Evolutionary conservation across 371 early-diverging fungal genomes (phyloP).

Genomic region (Mortierella sp.): DNA sequence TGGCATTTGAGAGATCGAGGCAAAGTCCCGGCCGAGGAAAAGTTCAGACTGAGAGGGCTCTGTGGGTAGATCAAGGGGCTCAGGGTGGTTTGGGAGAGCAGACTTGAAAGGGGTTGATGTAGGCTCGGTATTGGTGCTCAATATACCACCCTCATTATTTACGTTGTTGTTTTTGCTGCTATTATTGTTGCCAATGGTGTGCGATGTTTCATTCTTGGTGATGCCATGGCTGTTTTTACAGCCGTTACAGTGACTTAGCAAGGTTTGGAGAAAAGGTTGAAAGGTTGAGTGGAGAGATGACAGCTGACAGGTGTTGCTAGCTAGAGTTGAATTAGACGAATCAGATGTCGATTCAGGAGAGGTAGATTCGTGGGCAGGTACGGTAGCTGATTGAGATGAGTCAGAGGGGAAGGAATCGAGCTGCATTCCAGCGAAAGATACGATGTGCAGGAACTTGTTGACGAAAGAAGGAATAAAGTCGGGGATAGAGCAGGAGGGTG

Average conservation of each 20-base stretch:
- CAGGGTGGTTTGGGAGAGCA: constrained; percentile 19
- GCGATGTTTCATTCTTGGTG: not conserved
- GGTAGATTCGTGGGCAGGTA: constrained; percentile 5
- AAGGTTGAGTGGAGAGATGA: constrained; percentile 16
- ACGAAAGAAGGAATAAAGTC: constrained; percentile 1
- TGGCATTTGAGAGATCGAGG: constrained; percentile 4
- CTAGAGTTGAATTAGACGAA: constrained; percentile 9
- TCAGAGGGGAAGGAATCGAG: constrained; percentile 38
- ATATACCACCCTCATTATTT: not conserved
- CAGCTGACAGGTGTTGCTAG: constrained; percentile 15
- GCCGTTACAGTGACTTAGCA: constrained; percentile 7
- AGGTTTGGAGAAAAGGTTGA: constrained; percentile 10
- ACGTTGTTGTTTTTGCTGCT: not conserved
- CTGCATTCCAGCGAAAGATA: constrained; percentile 33
- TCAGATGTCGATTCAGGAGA: constrained; percentile 3
- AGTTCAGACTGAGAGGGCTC: constrained; percentile 15
- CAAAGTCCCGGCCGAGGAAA: not conserved
- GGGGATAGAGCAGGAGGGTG: not conserved
- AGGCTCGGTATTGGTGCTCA: constrained; percentile 10
- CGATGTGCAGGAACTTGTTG: not conserved
- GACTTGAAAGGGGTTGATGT: constrained; percentile 8
- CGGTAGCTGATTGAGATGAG: constrained; percentile 12
- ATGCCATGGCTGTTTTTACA: constrained; percentile 8
- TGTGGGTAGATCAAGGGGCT: constrained; percentile 29
- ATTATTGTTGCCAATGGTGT: not conserved